Evolutionary conservation across 1,139 yeast species (phyloP).

Genomic region (Yamadazyma diddensiae): DNA sequence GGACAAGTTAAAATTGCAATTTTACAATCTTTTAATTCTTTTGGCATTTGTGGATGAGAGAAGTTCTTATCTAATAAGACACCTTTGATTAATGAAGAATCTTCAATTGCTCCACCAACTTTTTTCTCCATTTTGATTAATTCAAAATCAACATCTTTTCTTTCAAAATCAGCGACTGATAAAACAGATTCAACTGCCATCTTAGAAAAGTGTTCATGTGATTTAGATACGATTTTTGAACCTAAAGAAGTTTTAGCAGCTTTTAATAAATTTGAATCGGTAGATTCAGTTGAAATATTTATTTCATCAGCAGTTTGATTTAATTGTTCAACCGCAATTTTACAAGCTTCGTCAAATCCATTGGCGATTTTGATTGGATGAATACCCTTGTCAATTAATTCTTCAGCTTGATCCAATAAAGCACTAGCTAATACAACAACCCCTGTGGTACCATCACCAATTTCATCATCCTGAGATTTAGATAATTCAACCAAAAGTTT

Average conservation of each 20-base stretch:
- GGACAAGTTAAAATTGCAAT: constrained; percentile 97
- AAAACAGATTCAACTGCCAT: constrained; percentile 98
- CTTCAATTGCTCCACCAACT: constrained; percentile 91
- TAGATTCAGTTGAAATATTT: constrained; percentile 45
- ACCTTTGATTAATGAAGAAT: constrained; percentile 81
- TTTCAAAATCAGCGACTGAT: constrained; percentile 85
- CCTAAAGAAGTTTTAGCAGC: constrained; percentile 96
- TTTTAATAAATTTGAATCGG: constrained; percentile 60
- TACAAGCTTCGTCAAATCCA: constrained; percentile 97
- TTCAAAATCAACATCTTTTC: constrained; percentile 96
- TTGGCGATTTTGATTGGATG: constrained; percentile 97
- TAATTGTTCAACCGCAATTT: constrained; percentile 75
- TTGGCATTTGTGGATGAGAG: constrained; percentile 98
- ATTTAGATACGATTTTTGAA: constrained; percentile 90
- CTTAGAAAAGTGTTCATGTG: constrained; percentile 89
- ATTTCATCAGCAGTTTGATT: constrained; percentile 71
- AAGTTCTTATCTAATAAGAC: constrained; percentile 94
- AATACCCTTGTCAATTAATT: constrained; percentile 92
- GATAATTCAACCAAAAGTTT: constrained; percentile 91
- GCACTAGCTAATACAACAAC: constrained; percentile 97
- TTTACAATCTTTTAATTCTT: constrained; percentile 72
- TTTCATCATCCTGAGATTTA: constrained; percentile 95
- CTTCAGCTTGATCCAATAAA: constrained; percentile 88
- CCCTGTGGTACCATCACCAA: constrained; percentile 99
- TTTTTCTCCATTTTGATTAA: constrained; percentile 93